These are phyloP conservation scores for Cubamyces lactineus DNA, from an alignment of 768 basidiomycete genomes.

Conservation along the genomic window DNA sequence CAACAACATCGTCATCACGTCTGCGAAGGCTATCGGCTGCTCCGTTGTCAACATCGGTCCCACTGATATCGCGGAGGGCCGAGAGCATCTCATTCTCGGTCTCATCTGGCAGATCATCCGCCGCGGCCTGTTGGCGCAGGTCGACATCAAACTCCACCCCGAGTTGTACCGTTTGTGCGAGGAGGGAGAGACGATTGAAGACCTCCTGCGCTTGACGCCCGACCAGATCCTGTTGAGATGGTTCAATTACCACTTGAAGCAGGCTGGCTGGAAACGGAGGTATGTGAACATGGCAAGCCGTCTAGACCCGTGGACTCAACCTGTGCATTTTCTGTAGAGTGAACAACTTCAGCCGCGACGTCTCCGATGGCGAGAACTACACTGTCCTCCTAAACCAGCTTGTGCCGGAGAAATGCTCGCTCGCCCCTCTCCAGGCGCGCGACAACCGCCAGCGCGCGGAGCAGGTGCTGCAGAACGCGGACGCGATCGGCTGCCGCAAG, in stretches of 20 bases:
- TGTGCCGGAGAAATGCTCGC: constrained; percentile 90
- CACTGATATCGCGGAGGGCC: constrained; percentile 86
- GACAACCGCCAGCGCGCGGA: constrained; percentile 88
- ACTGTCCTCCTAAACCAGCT: constrained; percentile 95
- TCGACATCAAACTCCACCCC: constrained; percentile 98
- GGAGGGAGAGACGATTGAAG: constrained; percentile 96
- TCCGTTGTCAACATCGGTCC: constrained; percentile 99
- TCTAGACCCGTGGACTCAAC: not conserved
- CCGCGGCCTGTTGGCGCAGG: constrained; percentile 87
- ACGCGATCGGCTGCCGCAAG: constrained; percentile 90
- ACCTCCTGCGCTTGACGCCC: constrained; percentile 89
- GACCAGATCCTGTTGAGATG: constrained; percentile 98
- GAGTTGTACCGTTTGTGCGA: constrained; percentile 96
- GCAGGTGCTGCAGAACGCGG: constrained; percentile 93
- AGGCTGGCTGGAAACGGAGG: constrained; percentile 90
- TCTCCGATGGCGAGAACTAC: constrained; percentile 97
- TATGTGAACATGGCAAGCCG: constrained; percentile 36
- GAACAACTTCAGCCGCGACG: constrained; percentile 96
- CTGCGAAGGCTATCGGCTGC: constrained; percentile 97
- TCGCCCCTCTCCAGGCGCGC: constrained; percentile 83
- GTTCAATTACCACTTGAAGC: constrained; percentile 99
- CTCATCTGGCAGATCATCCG: constrained; percentile 99
- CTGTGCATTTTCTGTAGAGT: constrained; percentile 57
- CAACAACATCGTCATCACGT: constrained; percentile 99
- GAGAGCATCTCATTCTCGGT: constrained; percentile 96